Percentiles rank a stretch among this genome's conserved stretches.
phyloP scores from a whole-genome alignment of 805 yeast genomes.

The Isabelozyma gotoi region DNA sequence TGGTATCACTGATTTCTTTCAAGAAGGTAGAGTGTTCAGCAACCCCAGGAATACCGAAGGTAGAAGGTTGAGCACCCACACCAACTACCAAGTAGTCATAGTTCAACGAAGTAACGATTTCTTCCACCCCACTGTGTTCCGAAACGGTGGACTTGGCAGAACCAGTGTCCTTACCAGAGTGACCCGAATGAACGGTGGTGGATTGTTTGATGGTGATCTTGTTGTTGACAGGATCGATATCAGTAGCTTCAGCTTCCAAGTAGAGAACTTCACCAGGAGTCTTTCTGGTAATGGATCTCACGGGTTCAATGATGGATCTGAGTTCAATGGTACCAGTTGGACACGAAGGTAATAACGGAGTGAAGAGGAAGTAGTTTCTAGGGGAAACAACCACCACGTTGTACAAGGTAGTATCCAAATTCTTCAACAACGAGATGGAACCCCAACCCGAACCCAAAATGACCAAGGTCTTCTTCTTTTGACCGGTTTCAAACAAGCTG shows the following conservation, averaged over 20 bases:
- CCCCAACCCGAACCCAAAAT: constrained; percentile 95
- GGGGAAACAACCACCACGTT: constrained; percentile 91
- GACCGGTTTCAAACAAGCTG: constrained; percentile 54
- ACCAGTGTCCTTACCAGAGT: constrained; percentile 49
- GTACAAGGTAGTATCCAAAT: constrained; percentile 81
- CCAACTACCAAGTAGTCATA: constrained; percentile 89
- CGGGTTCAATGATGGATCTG: constrained; percentile 92
- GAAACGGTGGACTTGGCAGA: constrained; percentile 39
- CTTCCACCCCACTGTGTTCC: constrained; percentile 42
- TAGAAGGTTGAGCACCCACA: constrained; percentile 93
- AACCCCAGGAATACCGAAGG: constrained; percentile 95
- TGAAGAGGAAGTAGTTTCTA: constrained; percentile 91
- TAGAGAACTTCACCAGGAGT: constrained; percentile 75
- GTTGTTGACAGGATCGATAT: constrained; percentile 72
- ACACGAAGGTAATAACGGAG: constrained; percentile 93
- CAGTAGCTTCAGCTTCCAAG: constrained; percentile 88
- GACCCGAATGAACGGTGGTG: constrained; percentile 55
- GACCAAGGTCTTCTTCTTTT: constrained; percentile 70
- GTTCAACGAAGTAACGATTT: constrained; percentile 45
- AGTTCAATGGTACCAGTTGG: constrained; percentile 91
- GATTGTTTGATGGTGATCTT: constrained; percentile 62
- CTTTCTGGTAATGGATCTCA: constrained; percentile 80
- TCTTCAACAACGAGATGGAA: constrained; percentile 77
- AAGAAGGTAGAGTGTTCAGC: constrained; percentile 83
- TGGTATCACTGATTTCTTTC: constrained; percentile 88